Evolutionary conservation across 2,329 filamentous ascomycete species (phyloP).

Genomic region (Calonectria pseudoturangicola): DNA sequence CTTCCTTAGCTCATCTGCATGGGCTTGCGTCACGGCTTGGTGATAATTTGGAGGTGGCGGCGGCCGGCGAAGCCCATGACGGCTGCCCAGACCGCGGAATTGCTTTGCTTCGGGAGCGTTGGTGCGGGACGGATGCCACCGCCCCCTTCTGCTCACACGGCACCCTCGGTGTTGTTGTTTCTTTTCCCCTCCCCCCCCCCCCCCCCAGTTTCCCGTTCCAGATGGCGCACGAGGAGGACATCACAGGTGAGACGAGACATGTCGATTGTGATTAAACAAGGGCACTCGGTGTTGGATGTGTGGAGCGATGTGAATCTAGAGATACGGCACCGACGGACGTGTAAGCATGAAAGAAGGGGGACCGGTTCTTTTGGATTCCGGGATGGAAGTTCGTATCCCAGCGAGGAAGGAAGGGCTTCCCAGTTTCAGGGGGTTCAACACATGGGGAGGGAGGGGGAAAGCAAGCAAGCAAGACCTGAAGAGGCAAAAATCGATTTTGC

Average conservation of each 20-base stretch:
- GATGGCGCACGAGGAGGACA: background rate
- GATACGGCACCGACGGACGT: background rate
- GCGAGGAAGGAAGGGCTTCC: slow-evolving; percentile 13
- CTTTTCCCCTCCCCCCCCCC: background rate
- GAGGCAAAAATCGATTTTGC: slow-evolving; percentile 8
- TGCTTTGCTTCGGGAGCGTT: slow-evolving; percentile 26
- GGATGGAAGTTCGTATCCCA: slow-evolving; percentile 12
- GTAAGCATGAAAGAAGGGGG: background rate
- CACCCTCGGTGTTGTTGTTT: background rate
- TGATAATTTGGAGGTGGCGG: slow-evolving; percentile 14
- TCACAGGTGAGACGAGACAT: slow-evolving; percentile 22
- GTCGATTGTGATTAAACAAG: slow-evolving; percentile 29
- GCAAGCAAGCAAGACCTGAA: background rate
- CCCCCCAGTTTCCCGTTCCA: background rate
- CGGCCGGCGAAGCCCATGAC: background rate
- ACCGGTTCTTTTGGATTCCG: slow-evolving; percentile 3
- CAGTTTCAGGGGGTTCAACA: slow-evolving; percentile 7
- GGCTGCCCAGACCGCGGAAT: background rate
- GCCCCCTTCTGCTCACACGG: background rate
- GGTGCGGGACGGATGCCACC: slow-evolving; percentile 19
- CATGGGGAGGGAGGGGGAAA: background rate
- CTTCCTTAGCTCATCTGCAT: background rate
- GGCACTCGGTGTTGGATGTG: slow-evolving; percentile 6
- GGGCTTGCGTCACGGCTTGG: slow-evolving; percentile 16
- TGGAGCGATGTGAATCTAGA: slow-evolving; percentile 13